Evolutionary conservation across 768 basidiomycete species (phyloP).

Genomic region (Boletus pseudopeckii): DNA sequence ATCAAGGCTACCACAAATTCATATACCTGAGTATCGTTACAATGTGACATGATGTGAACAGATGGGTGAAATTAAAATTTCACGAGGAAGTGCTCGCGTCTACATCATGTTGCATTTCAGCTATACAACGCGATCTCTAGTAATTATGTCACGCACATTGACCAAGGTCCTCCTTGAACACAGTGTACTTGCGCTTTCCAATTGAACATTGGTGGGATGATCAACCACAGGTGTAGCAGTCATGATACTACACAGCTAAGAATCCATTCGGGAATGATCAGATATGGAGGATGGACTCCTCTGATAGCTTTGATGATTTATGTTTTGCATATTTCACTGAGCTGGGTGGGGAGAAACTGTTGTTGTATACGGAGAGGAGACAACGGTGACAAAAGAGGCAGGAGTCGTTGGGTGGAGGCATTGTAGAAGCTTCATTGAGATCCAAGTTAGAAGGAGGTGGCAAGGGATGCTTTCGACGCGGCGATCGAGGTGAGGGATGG

Average conservation of each 20-base stretch:
- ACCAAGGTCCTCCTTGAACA: background rate
- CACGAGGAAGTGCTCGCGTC: background rate
- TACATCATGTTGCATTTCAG: slow-evolving; percentile 3
- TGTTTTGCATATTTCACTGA: background rate
- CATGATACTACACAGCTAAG: background rate
- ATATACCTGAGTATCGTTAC: background rate
- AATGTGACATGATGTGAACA: background rate
- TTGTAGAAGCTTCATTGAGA: background rate
- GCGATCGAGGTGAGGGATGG: slow-evolving; percentile 14
- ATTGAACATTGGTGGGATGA: background rate
- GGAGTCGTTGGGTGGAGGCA: background rate
- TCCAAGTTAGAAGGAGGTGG: background rate
- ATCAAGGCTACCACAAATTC: slow-evolving; percentile 13
- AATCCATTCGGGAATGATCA: background rate
- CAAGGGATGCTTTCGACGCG: slow-evolving; percentile 20
- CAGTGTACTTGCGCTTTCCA: background rate
- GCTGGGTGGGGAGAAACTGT: slow-evolving; percentile 15
- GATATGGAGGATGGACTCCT: background rate
- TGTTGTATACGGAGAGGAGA: slow-evolving; percentile 17
- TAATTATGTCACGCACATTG: slow-evolving; percentile 2
- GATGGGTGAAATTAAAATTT: background rate
- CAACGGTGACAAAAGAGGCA: background rate
- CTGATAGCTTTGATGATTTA: background rate
- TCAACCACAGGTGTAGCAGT: background rate
- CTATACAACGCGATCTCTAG: background rate